Evolutionary conservation across 148 eudicot genomes (phyloP).

Genomic region (Diospyros kaki): DNA sequence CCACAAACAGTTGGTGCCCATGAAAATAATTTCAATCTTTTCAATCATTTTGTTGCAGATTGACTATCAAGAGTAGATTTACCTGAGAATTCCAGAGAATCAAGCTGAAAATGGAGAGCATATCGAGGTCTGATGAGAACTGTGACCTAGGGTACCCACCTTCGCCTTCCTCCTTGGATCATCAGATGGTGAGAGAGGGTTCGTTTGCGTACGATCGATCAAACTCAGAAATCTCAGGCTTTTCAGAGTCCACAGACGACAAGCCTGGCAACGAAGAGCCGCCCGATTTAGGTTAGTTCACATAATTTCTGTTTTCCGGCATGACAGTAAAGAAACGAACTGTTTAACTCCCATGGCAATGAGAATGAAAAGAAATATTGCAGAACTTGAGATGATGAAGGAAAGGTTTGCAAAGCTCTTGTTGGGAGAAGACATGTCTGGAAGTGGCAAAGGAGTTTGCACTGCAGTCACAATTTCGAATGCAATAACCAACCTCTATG

Average conservation of each 20-base stretch:
- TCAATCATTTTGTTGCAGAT: too few relatives aligned
- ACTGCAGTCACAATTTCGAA: conserved; percentile 83
- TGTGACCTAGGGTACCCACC: conserved; percentile 38
- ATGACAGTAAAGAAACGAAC: neutral
- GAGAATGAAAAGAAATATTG: neutral
- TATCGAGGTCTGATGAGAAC: conserved; percentile 34
- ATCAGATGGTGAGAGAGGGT: conserved; percentile 41
- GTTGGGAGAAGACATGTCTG: conserved; percentile 98
- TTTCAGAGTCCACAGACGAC: conserved; percentile 52
- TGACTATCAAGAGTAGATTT: too few relatives aligned
- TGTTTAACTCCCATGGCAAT: too few relatives aligned
- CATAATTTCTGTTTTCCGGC: neutral
- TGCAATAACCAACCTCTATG: conserved; percentile 95
- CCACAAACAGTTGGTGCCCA: too few relatives aligned
- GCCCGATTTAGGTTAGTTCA: conserved; percentile 52
- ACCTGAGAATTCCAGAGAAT: neutral
- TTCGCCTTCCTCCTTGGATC: conserved; percentile 41
- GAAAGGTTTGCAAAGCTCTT: conserved; percentile 91
- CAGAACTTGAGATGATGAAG: conserved; percentile 89
- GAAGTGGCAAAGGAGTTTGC: conserved; percentile 89
- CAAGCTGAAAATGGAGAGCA: conserved; percentile 39
- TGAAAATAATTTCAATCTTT: too few relatives aligned
- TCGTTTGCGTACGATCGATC: conserved; percentile 56
- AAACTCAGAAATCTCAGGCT: conserved; percentile 57
- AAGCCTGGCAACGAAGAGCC: conserved; percentile 30